phyloP scores from a whole-genome alignment of 1,284 basidiomycete genomes.

The Puccinia brachypodii region DNA sequence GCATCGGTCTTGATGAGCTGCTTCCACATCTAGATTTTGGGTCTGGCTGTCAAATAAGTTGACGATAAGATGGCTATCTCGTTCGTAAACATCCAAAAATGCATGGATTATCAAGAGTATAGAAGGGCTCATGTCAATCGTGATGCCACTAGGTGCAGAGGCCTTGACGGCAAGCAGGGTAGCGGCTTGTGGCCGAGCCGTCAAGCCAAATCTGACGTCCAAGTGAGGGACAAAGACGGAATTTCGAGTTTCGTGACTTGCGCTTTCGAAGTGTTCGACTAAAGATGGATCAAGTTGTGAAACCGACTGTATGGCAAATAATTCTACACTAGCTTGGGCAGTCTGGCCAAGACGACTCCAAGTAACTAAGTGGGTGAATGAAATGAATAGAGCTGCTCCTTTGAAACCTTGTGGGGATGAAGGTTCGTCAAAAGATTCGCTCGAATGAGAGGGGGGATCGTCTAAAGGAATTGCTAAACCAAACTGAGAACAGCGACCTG shows the following conservation, averaged over 20 bases:
- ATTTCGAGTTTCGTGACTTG: constrained; percentile 27
- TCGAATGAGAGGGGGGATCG: neutral
- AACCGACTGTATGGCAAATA: constrained; percentile 28
- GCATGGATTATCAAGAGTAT: constrained; percentile 19
- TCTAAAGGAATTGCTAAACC: constrained; percentile 35
- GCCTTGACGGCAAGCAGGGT: constrained; percentile 28
- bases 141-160: constrained; percentile 37
- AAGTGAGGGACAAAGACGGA: constrained; percentile 31
- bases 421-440: neutral
- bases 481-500: constrained; percentile 27
- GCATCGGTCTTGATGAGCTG: neutral
- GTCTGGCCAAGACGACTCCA: constrained; percentile 38
- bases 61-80: constrained; percentile 20
- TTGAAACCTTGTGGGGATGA: neutral
- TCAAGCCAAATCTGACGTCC: constrained; percentile 33
- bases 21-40: neutral
- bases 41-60: constrained; percentile 12
- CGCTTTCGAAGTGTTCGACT: constrained; percentile 21
- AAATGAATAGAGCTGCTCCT: constrained; percentile 27
- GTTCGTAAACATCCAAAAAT: constrained; percentile 37
- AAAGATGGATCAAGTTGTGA: constrained; percentile 23
- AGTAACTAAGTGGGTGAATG: constrained; percentile 25
- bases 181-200: constrained; percentile 22
- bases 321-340: constrained; percentile 30
- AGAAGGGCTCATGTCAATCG: constrained; percentile 27